Evolutionary conservation across 1,284 basidiomycete species (phyloP), one percentile per base, ranked within the genome.

Genomic region (Mycena sp.): DNA sequence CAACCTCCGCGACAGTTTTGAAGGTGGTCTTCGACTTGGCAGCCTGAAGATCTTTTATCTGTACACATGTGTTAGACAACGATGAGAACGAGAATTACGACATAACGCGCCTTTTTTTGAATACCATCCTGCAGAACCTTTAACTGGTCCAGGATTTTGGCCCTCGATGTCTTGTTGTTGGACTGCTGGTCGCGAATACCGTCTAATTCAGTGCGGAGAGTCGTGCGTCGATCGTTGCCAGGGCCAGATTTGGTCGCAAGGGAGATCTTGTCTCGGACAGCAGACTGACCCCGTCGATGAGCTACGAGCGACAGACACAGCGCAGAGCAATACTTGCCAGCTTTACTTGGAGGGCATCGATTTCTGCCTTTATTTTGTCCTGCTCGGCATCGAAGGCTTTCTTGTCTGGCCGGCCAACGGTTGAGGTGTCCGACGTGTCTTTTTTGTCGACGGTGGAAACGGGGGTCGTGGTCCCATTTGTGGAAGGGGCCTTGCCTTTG

Each of bases 31-130:
- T 99, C 56, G 85, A 80, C 77, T 91, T 93, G 29, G 91, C 85
- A 37, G 91, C 85, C 75, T 98, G 91, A 65, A 98, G 83, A 71
- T 96, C 95, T 79, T 97, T 96, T 74, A 93, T 86, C 94, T 96
- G 68, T 53, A 58, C 48, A 56, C 60, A 49, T 52, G 9, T 26
- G 17, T 41, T 58, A 41, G 44, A 62, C 55, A n/a, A 54, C 30
- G 26, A 28, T 29, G 64, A 44, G 46, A 44, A 57, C 43, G 50
- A 64, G 57, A 55, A 65, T 58, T 58, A 45, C 49, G 41, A n/a
- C 26, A 45, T 30, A n/a, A 66, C 79, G 48, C 63, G 93, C 94
- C 87, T 96, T 98, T 81, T 93, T 94, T 72, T 88, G 82, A 55
- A 97, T 85, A 45, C 76, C 81, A 17, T 98, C 96, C 75, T 98